Percentiles rank a stretch among this genome's conserved stretches.
Conservation (phyloP, 495 filamentous ascomycete species). For the Cercophora scortea region DNA sequence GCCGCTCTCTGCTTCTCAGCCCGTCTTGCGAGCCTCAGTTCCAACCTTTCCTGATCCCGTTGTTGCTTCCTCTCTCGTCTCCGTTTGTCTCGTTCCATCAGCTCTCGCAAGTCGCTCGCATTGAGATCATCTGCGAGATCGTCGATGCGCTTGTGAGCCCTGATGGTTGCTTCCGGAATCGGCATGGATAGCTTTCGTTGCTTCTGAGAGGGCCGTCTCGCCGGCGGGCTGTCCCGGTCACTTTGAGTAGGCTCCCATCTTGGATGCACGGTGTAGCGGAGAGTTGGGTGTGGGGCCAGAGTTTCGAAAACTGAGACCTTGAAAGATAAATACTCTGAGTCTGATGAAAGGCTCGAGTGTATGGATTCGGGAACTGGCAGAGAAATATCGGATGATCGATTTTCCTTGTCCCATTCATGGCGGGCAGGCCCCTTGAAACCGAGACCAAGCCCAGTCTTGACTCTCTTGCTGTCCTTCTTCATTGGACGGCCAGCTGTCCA, state of each 20-base stretch:
- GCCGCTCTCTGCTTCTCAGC: slow-evolving; percentile 57
- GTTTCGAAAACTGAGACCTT: slow-evolving; percentile 66
- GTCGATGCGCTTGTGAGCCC: slow-evolving; percentile 65
- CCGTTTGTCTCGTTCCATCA: slow-evolving; percentile 78
- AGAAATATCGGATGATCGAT: slow-evolving; percentile 64
- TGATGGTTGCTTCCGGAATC: slow-evolving; percentile 56
- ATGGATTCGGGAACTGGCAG: slow-evolving; percentile 65
- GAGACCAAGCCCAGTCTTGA: slow-evolving; percentile 39
- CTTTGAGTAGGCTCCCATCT: slow-evolving; percentile 28
- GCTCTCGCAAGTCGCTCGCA: slow-evolving; percentile 67
- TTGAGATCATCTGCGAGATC: slow-evolving; percentile 74
- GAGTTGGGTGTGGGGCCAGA: slow-evolving; percentile 69
- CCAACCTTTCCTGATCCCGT: slow-evolving; percentile 61
- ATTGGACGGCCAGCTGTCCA: slow-evolving; percentile 42
- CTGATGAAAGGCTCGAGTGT: slow-evolving; percentile 62
- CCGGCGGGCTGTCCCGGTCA: slow-evolving; percentile 11
- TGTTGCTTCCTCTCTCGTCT: slow-evolving; percentile 65
- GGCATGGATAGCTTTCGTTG: slow-evolving; percentile 36
- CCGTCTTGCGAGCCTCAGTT: slow-evolving; percentile 58
- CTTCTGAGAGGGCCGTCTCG: slow-evolving; percentile 30
- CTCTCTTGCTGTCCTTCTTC: slow-evolving; percentile 57
- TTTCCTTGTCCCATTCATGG: slow-evolving; percentile 48
- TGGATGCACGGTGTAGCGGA: slow-evolving; percentile 62
- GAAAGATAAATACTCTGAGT: slow-evolving; percentile 63
- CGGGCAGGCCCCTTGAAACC: slow-evolving; percentile 12